Evolutionary conservation across 208 protist genomes (phyloP).

Genomic region (Crithidia fasciculata): DNA sequence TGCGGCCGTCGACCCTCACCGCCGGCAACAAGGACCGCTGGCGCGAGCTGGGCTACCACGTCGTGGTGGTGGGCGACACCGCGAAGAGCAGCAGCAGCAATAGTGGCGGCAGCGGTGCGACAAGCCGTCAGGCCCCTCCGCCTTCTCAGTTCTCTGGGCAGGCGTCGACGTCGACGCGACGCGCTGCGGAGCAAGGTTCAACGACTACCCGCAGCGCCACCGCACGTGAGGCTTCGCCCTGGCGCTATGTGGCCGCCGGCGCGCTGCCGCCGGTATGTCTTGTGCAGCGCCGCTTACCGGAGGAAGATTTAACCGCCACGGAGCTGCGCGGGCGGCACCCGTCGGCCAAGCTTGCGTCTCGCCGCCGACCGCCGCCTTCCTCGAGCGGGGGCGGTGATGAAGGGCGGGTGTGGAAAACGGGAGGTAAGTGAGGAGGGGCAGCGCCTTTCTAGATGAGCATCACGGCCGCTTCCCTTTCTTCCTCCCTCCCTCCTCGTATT

Average conservation of each 20-base stretch:
- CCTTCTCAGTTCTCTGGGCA: no score
- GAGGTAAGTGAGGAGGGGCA: conserved; percentile 1
- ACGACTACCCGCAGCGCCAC: background rate
- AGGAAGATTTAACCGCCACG: conserved; percentile 20
- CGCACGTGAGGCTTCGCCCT: background rate
- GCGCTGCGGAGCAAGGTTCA: background rate
- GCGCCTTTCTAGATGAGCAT: no score
- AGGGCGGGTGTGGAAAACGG: background rate
- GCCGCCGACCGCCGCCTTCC: background rate
- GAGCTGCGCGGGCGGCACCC: conserved; percentile 18
- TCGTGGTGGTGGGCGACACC: conserved; percentile 55
- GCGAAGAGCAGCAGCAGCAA: background rate
- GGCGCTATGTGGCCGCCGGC: conserved; percentile 44
- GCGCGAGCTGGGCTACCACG: conserved; percentile 82
- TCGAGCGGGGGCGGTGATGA: background rate
- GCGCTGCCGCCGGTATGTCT: conserved; percentile 70
- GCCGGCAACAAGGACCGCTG: conserved; percentile 43
- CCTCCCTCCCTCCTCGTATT: no score
- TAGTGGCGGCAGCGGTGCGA: background rate
- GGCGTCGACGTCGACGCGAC: background rate
- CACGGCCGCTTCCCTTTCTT: no score
- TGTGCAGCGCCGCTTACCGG: conserved; percentile 51
- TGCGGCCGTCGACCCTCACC: conserved; percentile 17
- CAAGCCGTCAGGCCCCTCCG: no score
- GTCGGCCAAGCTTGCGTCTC: background rate